phyloP scores from a whole-genome alignment of 1,284 basidiomycete species.

The Schizophyllum amplum region DNA sequence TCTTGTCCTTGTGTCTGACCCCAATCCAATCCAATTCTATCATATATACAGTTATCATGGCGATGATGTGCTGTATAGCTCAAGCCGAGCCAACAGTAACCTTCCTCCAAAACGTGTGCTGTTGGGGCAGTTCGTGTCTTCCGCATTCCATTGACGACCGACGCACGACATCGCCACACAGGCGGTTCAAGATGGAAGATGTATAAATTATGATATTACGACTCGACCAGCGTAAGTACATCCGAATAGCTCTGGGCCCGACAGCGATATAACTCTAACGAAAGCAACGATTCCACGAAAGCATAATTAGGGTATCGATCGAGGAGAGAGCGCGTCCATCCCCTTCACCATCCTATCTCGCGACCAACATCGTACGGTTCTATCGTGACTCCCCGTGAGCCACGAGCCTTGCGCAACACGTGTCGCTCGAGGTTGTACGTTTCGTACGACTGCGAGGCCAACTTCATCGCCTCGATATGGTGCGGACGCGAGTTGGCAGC shows the following conservation, averaged over 20 bases:
- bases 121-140: too few relatives aligned
- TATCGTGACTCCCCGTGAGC: conserved; percentile 46
- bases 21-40: too few relatives aligned
- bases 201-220: too few relatives aligned
- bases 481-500: conserved; percentile 74
- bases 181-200: too few relatives aligned
- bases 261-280: background rate
- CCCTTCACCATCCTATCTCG: conserved; percentile 63
- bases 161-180: too few relatives aligned
- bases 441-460: conserved; percentile 74
- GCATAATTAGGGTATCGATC: background rate
- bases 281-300: too few relatives aligned
- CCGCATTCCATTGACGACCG: too few relatives aligned
- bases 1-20: too few relatives aligned
- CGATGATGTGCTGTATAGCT: too few relatives aligned
- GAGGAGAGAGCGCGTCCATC: background rate
- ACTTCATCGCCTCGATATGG: conserved; percentile 75
- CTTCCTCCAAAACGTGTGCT: too few relatives aligned
- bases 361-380: conserved; percentile 53
- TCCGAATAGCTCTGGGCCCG: background rate
- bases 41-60: too few relatives aligned
- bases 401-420: conserved; percentile 56
- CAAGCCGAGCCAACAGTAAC: too few relatives aligned
- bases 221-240: background rate
- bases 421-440: conserved; percentile 74